These are phyloP conservation scores for Misopates orontium DNA, from an alignment of 257 asterid species.

Conservation along the genomic window DNA sequence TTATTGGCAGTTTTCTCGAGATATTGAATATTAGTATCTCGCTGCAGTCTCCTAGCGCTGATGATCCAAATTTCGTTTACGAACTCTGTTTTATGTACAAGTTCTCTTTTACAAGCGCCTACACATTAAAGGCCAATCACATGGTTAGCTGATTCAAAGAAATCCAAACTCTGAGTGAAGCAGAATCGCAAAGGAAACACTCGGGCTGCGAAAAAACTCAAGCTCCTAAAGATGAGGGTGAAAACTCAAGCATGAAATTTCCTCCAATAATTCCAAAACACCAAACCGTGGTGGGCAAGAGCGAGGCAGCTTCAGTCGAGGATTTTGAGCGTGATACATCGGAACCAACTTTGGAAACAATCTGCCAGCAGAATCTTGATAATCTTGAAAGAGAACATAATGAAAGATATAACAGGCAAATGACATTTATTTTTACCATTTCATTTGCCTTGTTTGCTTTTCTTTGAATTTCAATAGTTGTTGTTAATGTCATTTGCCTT, in stretches of 20 bases:
- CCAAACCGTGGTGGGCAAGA: constrained; percentile 80
- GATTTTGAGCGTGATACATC: constrained; percentile 69
- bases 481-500: too few species aligned
- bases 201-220: too few species aligned
- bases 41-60: constrained; percentile 26
- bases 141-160: constrained; percentile 43
- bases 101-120: constrained; percentile 23
- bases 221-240: too few species aligned
- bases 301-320: constrained; percentile 95
- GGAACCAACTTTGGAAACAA: constrained; percentile 61
- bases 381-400: constrained; percentile 48
- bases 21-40: constrained; percentile 34
- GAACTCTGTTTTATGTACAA: constrained; percentile 28
- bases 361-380: constrained; percentile 65
- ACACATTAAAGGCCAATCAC: constrained; percentile 27
- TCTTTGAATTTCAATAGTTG: too few species aligned
- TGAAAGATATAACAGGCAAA: constrained; percentile 89
- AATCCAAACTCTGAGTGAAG: constrained; percentile 34
- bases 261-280: too few species aligned
- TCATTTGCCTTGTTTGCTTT: too few species aligned
- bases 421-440: not conserved
- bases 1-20: too few species aligned
- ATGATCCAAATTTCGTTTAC: constrained; percentile 17
- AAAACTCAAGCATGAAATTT: too few species aligned
- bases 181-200: constrained; percentile 42